Conservation (phyloP, 768 basidiomycete species). For the Sporobolomyces pararoseus region DNA sequence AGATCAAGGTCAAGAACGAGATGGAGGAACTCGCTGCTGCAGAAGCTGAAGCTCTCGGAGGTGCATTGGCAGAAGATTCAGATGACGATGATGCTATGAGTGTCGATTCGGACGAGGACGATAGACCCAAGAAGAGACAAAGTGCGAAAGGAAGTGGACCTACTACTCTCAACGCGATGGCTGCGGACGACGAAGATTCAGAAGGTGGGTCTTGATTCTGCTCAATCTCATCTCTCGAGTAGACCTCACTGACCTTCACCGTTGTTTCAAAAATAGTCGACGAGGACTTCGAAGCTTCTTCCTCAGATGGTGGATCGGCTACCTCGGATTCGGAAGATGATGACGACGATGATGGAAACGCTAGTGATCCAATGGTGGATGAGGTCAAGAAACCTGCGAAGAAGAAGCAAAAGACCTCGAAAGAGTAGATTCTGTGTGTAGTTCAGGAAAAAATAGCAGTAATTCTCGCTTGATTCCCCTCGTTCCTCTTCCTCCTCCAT, state of each 20-base stretch:
- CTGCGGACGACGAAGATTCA: constrained; percentile 55
- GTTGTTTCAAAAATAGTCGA: constrained; percentile 55
- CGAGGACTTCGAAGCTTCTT: constrained; percentile 78
- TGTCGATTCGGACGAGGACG: constrained; percentile 59
- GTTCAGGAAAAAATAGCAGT: neutral
- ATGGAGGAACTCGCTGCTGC: constrained; percentile 64
- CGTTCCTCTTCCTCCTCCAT: neutral
- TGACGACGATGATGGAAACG: constrained; percentile 29
- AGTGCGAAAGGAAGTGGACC: constrained; percentile 26
- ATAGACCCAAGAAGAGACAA: constrained; percentile 56
- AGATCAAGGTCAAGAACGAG: constrained; percentile 90
- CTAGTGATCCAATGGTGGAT: constrained; percentile 25
- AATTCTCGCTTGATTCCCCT: neutral
- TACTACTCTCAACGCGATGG: neutral
- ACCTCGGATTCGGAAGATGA: constrained; percentile 43
- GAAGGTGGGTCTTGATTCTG: constrained; percentile 64
- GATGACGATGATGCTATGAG: constrained; percentile 61
- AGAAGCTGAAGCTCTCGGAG: constrained; percentile 60
- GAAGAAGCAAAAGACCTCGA: constrained; percentile 48
- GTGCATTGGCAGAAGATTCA: constrained; percentile 57
- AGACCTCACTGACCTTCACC: neutral
- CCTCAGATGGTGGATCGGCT: constrained; percentile 41
- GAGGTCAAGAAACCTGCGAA: constrained; percentile 44
- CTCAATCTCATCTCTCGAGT: constrained; percentile 46
- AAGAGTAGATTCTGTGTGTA: too few species aligned